These are phyloP conservation scores for Gnomoniopsis sp. DNA, from an alignment of 2,329 filamentous ascomycete species.

Conservation along the genomic window DNA sequence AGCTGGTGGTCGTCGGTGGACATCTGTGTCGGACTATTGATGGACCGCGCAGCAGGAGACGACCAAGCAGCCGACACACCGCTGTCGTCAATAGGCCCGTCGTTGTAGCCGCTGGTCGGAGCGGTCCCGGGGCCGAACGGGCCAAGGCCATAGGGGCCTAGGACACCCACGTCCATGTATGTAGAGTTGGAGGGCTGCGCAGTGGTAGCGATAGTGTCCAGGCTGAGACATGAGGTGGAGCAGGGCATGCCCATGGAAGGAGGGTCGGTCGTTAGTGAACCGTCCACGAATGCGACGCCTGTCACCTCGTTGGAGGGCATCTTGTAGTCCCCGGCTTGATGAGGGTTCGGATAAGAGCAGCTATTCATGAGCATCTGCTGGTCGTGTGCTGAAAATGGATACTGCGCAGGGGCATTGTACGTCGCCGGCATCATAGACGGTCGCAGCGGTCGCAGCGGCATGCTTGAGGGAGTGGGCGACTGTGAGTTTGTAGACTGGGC, in stretches of 20 bases:
- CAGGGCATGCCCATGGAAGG: not conserved
- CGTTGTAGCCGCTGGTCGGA: not conserved
- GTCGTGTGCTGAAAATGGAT: not conserved
- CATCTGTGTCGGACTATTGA: not conserved
- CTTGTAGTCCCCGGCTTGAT: not conserved
- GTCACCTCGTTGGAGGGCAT: not conserved
- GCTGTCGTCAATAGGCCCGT: not conserved
- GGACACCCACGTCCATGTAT: constrained; percentile 1
- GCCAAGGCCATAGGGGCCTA: constrained; percentile 3
- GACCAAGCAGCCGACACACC: constrained; percentile 3
- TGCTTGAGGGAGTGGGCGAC: not conserved
- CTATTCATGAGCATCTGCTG: constrained; percentile 6
- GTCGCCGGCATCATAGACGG: constrained; percentile 1
- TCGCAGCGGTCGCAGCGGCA: constrained; percentile 7
- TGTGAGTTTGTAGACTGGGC: not conserved
- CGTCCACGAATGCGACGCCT: not conserved
- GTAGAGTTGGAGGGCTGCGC: not conserved
- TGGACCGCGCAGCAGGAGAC: not conserved
- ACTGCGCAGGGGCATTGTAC: not conserved
- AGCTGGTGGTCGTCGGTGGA: not conserved
- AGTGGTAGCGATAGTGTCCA: not conserved
- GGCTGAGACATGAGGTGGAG: not conserved
- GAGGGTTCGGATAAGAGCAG: constrained; percentile 2
- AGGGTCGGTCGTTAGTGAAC: not conserved
- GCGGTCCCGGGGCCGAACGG: not conserved